Percentiles rank a stretch among this genome's conserved stretches.
Conservation (phyloP, 495 filamentous ascomycete species). For the Trypethelium eluteriae region DNA sequence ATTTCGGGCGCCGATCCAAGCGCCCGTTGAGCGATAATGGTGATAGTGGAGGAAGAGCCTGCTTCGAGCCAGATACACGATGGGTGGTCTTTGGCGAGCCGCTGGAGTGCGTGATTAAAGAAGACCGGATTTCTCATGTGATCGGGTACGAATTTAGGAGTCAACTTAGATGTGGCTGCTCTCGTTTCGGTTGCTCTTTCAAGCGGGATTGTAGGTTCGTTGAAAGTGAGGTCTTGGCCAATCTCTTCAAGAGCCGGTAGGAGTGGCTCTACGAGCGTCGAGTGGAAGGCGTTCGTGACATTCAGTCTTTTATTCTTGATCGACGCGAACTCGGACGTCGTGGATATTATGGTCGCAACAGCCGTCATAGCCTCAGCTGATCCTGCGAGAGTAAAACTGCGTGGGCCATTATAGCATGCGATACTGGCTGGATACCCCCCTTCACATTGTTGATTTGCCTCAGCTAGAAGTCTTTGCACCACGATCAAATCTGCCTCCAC, state of each 20-base stretch:
- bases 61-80: conserved; percentile 24
- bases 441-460: neutral
- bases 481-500: neutral
- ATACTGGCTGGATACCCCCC: conserved; percentile 11
- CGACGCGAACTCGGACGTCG: neutral
- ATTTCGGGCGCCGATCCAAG: neutral
- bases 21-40: conserved; percentile 16
- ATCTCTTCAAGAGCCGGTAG: conserved; percentile 15
- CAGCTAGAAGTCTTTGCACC: neutral
- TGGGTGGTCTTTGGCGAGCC: conserved; percentile 17
- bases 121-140: neutral
- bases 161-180: neutral
- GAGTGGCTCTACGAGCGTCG: conserved; percentile 20
- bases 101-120: neutral
- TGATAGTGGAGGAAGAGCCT: conserved; percentile 24
- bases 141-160: neutral
- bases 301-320: conserved; percentile 19
- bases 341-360: conserved; percentile 2
- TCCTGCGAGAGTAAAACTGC: conserved; percentile 22
- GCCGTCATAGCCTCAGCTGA: conserved; percentile 18
- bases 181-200: conserved; percentile 12
- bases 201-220: conserved; percentile 19
- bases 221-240: conserved; percentile 18
- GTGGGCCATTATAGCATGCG: conserved; percentile 23
- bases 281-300: conserved; percentile 27